These are phyloP conservation scores for Euptelea pleiosperma DNA, from an alignment of 164 flowering plant species.

Conservation along the genomic window DNA sequence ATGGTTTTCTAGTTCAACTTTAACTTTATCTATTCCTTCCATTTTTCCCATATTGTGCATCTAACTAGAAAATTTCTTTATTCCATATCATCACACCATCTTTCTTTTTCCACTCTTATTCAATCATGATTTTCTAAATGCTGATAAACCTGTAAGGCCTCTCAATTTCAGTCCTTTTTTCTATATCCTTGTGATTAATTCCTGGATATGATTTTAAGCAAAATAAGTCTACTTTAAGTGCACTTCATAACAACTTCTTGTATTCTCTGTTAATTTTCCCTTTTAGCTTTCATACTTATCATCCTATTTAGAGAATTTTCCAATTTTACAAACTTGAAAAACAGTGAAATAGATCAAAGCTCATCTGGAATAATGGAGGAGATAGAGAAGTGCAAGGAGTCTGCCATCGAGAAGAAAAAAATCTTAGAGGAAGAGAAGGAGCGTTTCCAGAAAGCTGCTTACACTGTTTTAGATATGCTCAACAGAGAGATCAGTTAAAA, in stretches of 20 bases:
- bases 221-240: neutral
- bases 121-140: too few relatives aligned
- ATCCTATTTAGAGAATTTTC: neutral
- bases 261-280: neutral
- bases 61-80: too few relatives aligned
- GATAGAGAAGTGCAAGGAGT: conserved; percentile 64
- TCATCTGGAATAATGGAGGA: conserved; percentile 65
- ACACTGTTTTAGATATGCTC: conserved; percentile 64
- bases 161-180: neutral
- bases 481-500: conserved; percentile 24
- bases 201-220: too few relatives aligned
- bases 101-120: too few relatives aligned
- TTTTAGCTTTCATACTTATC: neutral
- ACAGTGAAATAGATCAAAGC: conserved; percentile 33
- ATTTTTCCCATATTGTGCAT: too few relatives aligned
- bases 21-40: too few relatives aligned
- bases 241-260: neutral
- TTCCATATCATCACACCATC: too few relatives aligned
- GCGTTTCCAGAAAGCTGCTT: conserved; percentile 72
- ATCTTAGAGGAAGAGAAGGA: conserved; percentile 73
- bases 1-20: too few relatives aligned
- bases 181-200: neutral
- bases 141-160: neutral
- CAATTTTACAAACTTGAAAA: neutral
- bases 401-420: conserved; percentile 56